These are phyloP conservation scores for Filobasidium uniguttulatum DNA, from an alignment of 1,284 basidiomycete species.

Conservation along the genomic window DNA sequence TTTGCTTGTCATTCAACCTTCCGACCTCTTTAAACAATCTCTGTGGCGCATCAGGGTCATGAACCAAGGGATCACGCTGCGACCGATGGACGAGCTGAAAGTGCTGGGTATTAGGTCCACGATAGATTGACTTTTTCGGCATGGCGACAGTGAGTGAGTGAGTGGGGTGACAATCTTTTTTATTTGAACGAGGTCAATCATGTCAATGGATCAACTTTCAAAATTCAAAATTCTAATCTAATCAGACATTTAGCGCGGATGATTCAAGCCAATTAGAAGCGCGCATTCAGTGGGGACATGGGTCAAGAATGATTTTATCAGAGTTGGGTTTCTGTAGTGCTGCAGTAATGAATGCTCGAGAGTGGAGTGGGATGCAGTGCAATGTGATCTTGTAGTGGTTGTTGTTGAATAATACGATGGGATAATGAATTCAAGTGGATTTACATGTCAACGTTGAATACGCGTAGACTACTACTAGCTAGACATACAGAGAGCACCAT, in stretches of 20 bases:
- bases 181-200: not conserved
- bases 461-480: too few relatives aligned
- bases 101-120: slow-evolving; percentile 73
- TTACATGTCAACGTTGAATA: too few relatives aligned
- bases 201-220: not conserved
- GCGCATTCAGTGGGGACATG: too few relatives aligned
- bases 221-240: not conserved
- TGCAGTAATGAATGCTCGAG: too few relatives aligned
- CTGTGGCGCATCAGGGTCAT: slow-evolving; percentile 77
- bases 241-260: not conserved
- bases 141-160: not conserved
- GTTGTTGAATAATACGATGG: too few relatives aligned
- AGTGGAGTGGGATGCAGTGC: too few relatives aligned
- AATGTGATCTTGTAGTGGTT: too few relatives aligned
- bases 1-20: slow-evolving; percentile 55
- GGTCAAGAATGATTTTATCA: too few relatives aligned
- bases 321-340: too few relatives aligned
- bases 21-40: slow-evolving; percentile 77
- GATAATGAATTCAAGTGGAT: too few relatives aligned
- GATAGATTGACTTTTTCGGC: slow-evolving; percentile 56
- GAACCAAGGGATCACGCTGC: slow-evolving; percentile 84
- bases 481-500: too few relatives aligned
- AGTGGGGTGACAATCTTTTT: not conserved
- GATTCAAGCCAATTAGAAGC: too few relatives aligned
- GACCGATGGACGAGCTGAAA: slow-evolving; percentile 97